Conservation (phyloP, 1,284 basidiomycete species). For the Xerocomus nothofagi region DNA sequence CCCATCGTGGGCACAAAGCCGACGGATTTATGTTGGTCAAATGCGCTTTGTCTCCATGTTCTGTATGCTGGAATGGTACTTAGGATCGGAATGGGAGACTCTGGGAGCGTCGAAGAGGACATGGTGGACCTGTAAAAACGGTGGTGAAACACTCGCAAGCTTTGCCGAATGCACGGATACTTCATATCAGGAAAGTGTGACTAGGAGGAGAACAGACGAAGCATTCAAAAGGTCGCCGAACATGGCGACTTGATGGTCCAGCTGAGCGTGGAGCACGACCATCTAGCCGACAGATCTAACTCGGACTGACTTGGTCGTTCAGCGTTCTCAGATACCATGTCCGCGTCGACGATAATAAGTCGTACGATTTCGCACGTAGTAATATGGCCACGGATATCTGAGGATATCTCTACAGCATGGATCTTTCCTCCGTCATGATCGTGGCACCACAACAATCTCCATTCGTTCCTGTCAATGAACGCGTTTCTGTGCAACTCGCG, state of each 20-base stretch:
- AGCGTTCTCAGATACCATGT: background rate
- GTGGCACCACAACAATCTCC: background rate
- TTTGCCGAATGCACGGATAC: constrained; percentile 8
- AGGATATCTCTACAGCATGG: constrained; percentile 14
- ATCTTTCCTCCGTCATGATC: constrained; percentile 5
- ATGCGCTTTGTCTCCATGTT: constrained; percentile 73
- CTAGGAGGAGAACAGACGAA: background rate
- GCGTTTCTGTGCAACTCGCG: constrained; percentile 15
- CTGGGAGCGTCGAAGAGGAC: constrained; percentile 37
- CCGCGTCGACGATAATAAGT: background rate
- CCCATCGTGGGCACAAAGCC: constrained; percentile 99
- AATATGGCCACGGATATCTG: background rate
- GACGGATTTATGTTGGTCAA: constrained; percentile 63
- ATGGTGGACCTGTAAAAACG: constrained; percentile 9
- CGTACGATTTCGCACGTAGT: too few relatives aligned
- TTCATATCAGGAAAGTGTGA: constrained; percentile 1
- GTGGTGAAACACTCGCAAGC: constrained; percentile 1
- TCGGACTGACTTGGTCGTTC: too few relatives aligned
- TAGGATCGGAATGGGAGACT: constrained; percentile 74
- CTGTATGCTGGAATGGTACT: constrained; percentile 69
- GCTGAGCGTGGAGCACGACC: constrained; percentile 1
- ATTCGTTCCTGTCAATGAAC: constrained; percentile 7
- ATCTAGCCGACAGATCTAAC: too few relatives aligned
- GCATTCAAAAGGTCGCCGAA: background rate
- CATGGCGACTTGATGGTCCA: too few relatives aligned